Evolutionary conservation across 257 asterid species (phyloP), one percentile per base, ranked within the genome.

Genomic region (Penstemon davidsonii): DNA sequence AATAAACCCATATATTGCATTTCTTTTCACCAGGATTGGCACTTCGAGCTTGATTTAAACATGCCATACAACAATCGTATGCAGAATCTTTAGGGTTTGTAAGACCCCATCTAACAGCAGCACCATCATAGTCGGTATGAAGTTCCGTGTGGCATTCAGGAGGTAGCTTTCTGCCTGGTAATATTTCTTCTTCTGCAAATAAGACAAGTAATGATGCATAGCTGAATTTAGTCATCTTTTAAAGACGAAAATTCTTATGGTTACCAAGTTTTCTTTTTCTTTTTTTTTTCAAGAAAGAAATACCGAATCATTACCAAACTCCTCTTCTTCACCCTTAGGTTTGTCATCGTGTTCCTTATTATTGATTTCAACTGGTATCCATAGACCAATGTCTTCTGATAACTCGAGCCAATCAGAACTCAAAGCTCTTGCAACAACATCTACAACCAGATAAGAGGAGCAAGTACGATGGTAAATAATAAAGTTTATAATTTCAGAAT

Each of bases 41-140:
- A 13, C 68, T 85, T 75, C 73, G 87, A 38, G 97, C 94, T 18
- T 88, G 96, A 62, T 90, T 76, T 65, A 94, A 63, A 78, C 99
- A 94, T n/a, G 97, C 88, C 96, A 85, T 87, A 53, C 97, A 93
- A 73, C 99, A 93, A 9, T 90, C 99, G 7, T 90, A 93, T 12
- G 99, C 96, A n/a, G 97, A 81, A 70, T 87, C 96, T 81, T 87
- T 88, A 47, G 57, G 99, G 87, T 93, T 88, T 18, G 97, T 87
- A 62, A 88, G 96, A 56, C 97, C 99, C 99, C 99, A 93, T 73
- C 81, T 82, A 8, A 94, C 87, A 49, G 97, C 99, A 62, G 52
- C 84, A 54, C 99, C 99, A 69, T 63, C 95, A 68, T 94, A 94
- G 71, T 94, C 96, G 0, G 99, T 83, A 67, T 87, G 97, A 59